Evolutionary conservation across 495 filamentous ascomycete species (phyloP).

Genomic region (Neurospora sp.): DNA sequence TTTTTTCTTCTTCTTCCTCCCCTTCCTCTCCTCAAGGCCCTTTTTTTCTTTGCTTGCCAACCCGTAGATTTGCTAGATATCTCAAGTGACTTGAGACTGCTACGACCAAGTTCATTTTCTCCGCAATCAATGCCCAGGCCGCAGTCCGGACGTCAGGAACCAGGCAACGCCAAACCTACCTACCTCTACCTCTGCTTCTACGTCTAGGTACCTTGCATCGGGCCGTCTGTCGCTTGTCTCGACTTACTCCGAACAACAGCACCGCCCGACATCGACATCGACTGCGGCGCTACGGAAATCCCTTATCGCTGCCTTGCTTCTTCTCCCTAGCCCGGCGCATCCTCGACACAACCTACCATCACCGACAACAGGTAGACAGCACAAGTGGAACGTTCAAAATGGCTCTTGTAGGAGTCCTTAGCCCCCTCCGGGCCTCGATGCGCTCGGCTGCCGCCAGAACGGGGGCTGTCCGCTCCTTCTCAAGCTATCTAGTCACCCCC

Average conservation of each 20-base stretch:
- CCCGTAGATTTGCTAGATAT: neutral
- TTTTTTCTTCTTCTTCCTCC: neutral
- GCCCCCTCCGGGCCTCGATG: constrained; percentile 23
- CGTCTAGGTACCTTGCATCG: neutral
- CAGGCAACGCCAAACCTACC: neutral
- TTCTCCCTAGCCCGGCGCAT: neutral
- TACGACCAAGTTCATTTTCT: neutral
- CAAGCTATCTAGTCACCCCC: constrained; percentile 77
- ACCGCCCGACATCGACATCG: neutral
- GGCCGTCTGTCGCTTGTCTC: neutral
- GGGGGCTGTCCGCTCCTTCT: constrained; percentile 40
- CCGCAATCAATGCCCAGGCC: neutral
- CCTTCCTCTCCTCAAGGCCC: neutral
- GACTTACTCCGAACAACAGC: neutral
- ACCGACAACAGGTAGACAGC: neutral
- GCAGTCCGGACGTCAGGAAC: neutral
- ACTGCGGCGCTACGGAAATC: neutral
- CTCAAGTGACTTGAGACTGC: neutral
- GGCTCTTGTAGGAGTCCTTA: constrained; percentile 26
- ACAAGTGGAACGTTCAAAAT: constrained; percentile 19
- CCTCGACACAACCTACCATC: neutral
- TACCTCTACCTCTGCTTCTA: neutral
- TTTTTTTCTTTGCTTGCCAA: neutral
- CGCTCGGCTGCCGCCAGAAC: neutral
- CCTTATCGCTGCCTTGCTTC: neutral